Evolutionary conservation across 106 monocot species (phyloP), one percentile per base, ranked within the genome.

Genomic region (Acorus gramineus): DNA sequence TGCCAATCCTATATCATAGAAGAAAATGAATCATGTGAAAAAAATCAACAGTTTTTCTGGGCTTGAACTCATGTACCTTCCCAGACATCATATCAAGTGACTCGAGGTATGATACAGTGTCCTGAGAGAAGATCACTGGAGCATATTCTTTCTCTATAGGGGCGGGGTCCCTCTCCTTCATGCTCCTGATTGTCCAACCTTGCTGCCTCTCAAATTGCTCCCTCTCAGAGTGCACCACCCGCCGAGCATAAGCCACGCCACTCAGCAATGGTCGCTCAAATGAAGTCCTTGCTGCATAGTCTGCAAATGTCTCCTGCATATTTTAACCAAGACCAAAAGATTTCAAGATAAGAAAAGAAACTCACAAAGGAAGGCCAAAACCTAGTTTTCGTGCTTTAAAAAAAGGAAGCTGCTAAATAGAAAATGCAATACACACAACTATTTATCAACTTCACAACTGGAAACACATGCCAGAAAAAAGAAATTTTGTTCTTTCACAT

Each of bases 21-120:
- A 44, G 11, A 8, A 4, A 57, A 59, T 28, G n/a, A 45, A 49
- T 52, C 0, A 55, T 46, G 4, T 0, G 56, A 10, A 5, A 67
- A 5, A 58, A 46, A 50, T 9, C 14, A 14, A 53, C 53, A 51
- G 10, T 12, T 28, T 28, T 28, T 28, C 28, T 28, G 28, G 28
- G 28, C 28, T 28, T 28, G 1, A 28, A 28, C 1, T 28, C 28
- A 13, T 3, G 13, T 61, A 96, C 95, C 87, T 91, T 80, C 53
- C 95, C 95, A 64, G 95, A 90, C 95, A 96, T 96, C 90, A 96
- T 87, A 72, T 96, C 95, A 53, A 90, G 78, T 42, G 76, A 82
- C 67, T 85, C 90, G 6, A 96, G 82, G 59, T 96, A 96, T 12
- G 90, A 96, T 62, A 96, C 68, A 8, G 95, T 96, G 70, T 96